These are phyloP conservation scores for Schoenoplectus tabernaemontani DNA, from an alignment of 202 grass and related monocot species.

Conservation along the genomic window DNA sequence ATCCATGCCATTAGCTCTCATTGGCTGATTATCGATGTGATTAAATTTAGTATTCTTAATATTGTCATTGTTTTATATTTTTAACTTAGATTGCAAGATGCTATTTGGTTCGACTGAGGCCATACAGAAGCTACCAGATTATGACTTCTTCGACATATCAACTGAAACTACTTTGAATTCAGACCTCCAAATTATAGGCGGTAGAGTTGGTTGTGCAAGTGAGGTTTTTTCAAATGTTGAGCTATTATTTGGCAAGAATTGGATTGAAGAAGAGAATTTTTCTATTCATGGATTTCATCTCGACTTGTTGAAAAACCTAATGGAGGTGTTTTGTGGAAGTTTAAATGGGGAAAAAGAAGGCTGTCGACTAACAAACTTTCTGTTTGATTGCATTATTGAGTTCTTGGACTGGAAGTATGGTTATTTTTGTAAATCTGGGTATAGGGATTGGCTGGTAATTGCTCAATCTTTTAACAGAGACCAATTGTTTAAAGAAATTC, in stretches of 20 bases:
- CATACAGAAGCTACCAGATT: constrained; percentile 34
- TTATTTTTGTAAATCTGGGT: constrained; percentile 55
- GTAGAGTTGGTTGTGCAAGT: constrained; percentile 30
- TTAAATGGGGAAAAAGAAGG: constrained; percentile 37
- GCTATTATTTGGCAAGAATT: constrained; percentile 38
- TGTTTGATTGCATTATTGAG: constrained; percentile 75
- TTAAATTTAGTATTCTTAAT: constrained; percentile 2
- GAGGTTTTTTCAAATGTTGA: constrained; percentile 56
- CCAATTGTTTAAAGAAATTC: constrained; percentile 33
- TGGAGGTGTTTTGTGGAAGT: constrained; percentile 18
- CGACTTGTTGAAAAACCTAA: constrained; percentile 40
- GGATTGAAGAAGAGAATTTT: constrained; percentile 3
- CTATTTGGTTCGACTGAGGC: constrained; percentile 32
- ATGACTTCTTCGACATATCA: neutral
- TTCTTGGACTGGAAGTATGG: constrained; percentile 53
- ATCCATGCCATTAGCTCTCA: neutral
- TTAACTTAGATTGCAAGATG: constrained; percentile 38
- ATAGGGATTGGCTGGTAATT: constrained; percentile 34
- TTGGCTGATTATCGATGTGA: neutral
- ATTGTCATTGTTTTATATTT: neutral
- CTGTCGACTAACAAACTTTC: constrained; percentile 38
- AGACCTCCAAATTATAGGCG: constrained; percentile 29
- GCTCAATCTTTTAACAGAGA: constrained; percentile 34
- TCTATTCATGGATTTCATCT: no score
- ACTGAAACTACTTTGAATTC: constrained; percentile 23